Evolutionary conservation across 305 asterid genomes (phyloP).

Genomic region (Rubia tinctorum): DNA sequence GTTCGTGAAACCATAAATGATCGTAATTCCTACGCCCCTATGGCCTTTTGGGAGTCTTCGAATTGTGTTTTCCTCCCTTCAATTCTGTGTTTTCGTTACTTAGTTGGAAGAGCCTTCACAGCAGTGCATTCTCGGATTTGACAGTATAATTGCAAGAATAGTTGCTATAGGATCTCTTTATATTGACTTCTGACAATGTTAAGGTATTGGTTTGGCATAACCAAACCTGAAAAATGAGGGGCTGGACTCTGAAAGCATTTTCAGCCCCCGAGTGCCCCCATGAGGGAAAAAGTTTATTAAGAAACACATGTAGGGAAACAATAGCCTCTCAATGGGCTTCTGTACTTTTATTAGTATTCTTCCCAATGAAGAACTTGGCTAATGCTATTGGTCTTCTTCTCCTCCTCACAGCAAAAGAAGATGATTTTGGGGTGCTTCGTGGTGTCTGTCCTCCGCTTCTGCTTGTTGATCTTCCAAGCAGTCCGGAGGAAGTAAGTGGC

Average conservation of each 20-base stretch:
- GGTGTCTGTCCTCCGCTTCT: conserved; percentile 39
- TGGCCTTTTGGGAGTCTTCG: too few relatives aligned
- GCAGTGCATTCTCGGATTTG: neutral
- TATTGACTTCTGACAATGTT: conserved; percentile 6
- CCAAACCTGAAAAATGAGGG: conserved; percentile 8
- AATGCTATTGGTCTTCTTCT: conserved; percentile 63
- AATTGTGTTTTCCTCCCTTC: too few relatives aligned
- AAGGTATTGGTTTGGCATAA: conserved; percentile 12
- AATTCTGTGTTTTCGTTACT: neutral
- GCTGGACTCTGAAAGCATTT: conserved; percentile 10
- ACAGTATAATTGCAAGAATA: neutral
- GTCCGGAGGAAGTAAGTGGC: conserved; percentile 18
- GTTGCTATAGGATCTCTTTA: neutral
- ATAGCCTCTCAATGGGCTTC: conserved; percentile 13
- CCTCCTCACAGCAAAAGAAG: conserved; percentile 46
- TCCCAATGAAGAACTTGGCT: conserved; percentile 55
- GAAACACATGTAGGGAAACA: neutral
- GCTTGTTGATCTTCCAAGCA: conserved; percentile 39
- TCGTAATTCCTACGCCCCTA: too few relatives aligned
- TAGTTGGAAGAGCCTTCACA: neutral
- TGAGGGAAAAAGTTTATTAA: neutral
- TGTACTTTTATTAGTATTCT: conserved; percentile 24
- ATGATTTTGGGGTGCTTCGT: conserved; percentile 39
- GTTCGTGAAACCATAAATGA: too few relatives aligned
- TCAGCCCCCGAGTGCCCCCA: neutral